These are phyloP conservation scores for Trichoderma orchidacearum DNA, from an alignment of 495 filamentous ascomycete species.

Conservation along the genomic window DNA sequence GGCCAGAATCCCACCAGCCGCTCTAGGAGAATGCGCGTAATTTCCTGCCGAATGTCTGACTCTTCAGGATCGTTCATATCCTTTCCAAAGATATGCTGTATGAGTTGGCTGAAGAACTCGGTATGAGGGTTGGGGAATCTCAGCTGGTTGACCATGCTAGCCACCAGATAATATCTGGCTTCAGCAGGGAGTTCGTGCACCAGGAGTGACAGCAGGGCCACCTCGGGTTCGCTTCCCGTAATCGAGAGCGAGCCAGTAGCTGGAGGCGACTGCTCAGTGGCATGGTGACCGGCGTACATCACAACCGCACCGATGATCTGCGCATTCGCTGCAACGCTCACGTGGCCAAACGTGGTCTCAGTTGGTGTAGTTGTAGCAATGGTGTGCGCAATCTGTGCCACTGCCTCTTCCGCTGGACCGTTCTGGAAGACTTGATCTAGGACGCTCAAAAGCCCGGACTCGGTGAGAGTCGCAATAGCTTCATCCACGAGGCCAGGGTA, in stretches of 20 bases:
- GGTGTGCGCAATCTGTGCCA: conserved; percentile 56
- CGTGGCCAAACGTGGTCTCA: conserved; percentile 46
- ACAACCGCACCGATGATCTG: conserved; percentile 69
- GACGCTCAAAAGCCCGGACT: conserved; percentile 50
- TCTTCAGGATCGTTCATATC: conserved; percentile 66
- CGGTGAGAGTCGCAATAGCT: conserved; percentile 36
- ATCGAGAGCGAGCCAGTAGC: conserved; percentile 57
- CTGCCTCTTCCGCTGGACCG: conserved; percentile 47
- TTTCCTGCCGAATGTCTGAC: conserved; percentile 74
- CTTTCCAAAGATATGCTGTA: conserved; percentile 75
- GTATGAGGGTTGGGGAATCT: conserved; percentile 82
- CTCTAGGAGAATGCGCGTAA: conserved; percentile 78
- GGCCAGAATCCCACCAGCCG: conserved; percentile 79
- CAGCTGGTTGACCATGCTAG: conserved; percentile 80
- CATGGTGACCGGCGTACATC: conserved; percentile 64
- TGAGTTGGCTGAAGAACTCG: conserved; percentile 80
- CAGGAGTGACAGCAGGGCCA: conserved; percentile 59
- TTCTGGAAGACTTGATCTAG: conserved; percentile 52
- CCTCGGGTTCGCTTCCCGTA: conserved; percentile 47
- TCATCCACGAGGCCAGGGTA: conserved; percentile 47
- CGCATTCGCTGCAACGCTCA: conserved; percentile 52
- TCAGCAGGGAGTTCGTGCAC: conserved; percentile 61
- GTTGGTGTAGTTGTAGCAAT: conserved; percentile 40
- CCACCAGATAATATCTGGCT: conserved; percentile 70
- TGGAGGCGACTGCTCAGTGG: conserved; percentile 39